A percentile compares a stretch with the other conserved stretches of the same genome.
phyloP scores from a whole-genome alignment of 306 rosid genomes.

The Geum urbanum region DNA sequence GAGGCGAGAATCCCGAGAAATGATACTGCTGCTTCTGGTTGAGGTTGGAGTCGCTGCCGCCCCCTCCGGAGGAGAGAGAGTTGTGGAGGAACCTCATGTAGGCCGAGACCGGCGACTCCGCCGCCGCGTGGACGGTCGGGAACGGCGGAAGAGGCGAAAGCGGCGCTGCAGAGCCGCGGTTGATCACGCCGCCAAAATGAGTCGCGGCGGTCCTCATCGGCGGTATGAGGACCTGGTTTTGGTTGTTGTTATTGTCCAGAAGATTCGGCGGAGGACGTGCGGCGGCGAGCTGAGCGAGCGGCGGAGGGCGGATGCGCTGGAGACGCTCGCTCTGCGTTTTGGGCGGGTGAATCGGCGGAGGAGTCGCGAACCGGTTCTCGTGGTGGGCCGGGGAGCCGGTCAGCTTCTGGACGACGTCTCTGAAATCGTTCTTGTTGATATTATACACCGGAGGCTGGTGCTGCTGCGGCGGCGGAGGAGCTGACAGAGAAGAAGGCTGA shows the following conservation, averaged over 20 bases:
- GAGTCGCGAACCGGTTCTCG: constrained; percentile 63
- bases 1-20: constrained; percentile 67
- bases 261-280: constrained; percentile 47
- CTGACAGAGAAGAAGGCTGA: constrained; percentile 5
- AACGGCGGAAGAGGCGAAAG: constrained; percentile 87
- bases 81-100: constrained; percentile 73
- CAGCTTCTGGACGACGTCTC: constrained; percentile 94
- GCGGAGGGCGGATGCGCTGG: constrained; percentile 95
- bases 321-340: constrained; percentile 82
- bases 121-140: constrained; percentile 79
- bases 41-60: constrained; percentile 32
- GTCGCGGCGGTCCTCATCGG: constrained; percentile 30
- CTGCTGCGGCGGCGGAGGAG: constrained; percentile 26
- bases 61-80: constrained; percentile 23
- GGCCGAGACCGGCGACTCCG: constrained; percentile 90
- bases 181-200: constrained; percentile 38
- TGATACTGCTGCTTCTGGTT: constrained; percentile 55
- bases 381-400: constrained; percentile 86
- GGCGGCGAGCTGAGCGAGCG: constrained; percentile 58
- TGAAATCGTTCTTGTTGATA: constrained; percentile 90
- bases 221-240: constrained; percentile 12
- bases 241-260: constrained; percentile 28
- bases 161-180: constrained; percentile 51
- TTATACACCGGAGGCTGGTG: constrained; percentile 97
- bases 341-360: constrained; percentile 71